These are phyloP conservation scores for Pythium dissotocum DNA, from an alignment of 352 stramenopile species.

Conservation along the genomic window DNA sequence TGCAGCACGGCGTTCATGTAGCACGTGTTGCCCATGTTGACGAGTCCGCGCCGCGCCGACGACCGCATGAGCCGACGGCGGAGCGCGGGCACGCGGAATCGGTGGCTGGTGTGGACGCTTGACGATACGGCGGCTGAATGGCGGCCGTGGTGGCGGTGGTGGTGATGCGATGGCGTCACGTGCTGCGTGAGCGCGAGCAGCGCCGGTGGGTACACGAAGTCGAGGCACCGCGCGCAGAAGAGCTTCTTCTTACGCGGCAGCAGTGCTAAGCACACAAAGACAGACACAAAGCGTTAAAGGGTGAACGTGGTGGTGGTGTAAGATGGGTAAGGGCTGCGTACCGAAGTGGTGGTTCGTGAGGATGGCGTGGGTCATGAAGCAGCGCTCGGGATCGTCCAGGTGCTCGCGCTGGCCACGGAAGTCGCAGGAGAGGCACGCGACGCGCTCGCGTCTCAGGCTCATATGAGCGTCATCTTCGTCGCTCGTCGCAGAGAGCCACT, in stretches of 20 bases:
- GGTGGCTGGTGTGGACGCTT: neutral
- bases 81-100: conserved; percentile 12
- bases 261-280: conserved; percentile 3
- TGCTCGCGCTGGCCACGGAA: conserved; percentile 46
- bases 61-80: conserved; percentile 28
- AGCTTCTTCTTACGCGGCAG: conserved; percentile 34
- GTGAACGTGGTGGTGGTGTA: too few relatives aligned
- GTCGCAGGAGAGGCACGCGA: conserved; percentile 52
- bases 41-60: conserved; percentile 47
- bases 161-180: conserved; percentile 20
- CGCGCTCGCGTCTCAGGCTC: conserved; percentile 27
- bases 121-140: neutral
- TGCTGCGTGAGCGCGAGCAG: conserved; percentile 30
- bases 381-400: conserved; percentile 30
- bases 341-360: conserved; percentile 59
- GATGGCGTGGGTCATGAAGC: conserved; percentile 72
- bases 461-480: neutral
- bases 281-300: neutral
- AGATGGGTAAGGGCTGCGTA: conserved; percentile 19
- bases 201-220: conserved; percentile 58
- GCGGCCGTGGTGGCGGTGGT: neutral
- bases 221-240: conserved; percentile 58
- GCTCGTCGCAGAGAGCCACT: neutral
- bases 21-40: conserved; percentile 88
- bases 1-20: conserved; percentile 85